Base-by-base conservation (phyloP, 768 basidiomycete genomes). In the Hygrophorus pudorinus region DNA sequence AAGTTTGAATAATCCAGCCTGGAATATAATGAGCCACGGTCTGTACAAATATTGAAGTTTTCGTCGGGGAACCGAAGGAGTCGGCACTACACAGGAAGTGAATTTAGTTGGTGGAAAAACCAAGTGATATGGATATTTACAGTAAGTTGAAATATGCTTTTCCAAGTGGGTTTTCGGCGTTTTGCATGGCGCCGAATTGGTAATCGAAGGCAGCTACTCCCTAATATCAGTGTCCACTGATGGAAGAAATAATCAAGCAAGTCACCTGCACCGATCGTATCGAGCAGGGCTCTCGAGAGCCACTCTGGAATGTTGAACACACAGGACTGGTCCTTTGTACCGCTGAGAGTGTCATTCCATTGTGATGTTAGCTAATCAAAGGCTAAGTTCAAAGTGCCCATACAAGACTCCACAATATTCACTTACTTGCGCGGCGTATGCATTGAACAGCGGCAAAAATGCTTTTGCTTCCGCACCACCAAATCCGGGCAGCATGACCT, bases 401-500 rank as follows among this genome's bases (percentile, higher is more conserved):
- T 50, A 51, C 21, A 44, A 47, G 12, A 47, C 12, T 51, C 27
- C 3, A 54, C 50, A 12, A 56, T 59, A 60, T 17, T 50, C 51
- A 49, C 56, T 43, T 37, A 70, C 71, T 57, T 73, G 67, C 28
- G 69, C 58, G 30, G 65, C 59, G 38, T 66, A 68, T 45, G 60
- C 62, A 30, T 58, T 64, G 58, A 78, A 78, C 38, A 76, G 59
- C 18, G 65, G 59, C 5, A 77, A 61, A 46, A 73, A 75, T 1
- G 75, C 64, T 44, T 67, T 75, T 24, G 68, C 65, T 49, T 77
- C 73, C 0, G 68, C 67, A 7, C 57, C 65, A 42, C 76, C 74
- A 46, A 79, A 78, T 2, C 72, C 76, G 2, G 75, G 76, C 38
- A 73, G 61, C 65, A 78, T 69, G 16, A 75, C 63, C 48, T 65